Conservation (phyloP, 164 flowering plant genomes). For the Houttuynia cordata region DNA sequence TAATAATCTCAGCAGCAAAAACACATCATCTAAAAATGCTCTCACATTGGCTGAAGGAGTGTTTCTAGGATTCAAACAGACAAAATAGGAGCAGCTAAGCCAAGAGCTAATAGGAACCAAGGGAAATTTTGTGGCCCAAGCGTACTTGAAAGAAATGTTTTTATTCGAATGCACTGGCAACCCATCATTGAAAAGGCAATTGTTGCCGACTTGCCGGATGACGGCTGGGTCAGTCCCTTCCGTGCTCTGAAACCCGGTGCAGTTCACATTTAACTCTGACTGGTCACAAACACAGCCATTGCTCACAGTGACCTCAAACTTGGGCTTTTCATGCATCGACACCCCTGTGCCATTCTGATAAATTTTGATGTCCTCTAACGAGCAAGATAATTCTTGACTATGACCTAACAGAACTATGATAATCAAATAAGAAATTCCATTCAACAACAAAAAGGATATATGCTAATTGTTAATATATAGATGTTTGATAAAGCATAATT, state of each 20-base stretch:
- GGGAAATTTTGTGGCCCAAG: neutral
- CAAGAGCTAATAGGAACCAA: neutral
- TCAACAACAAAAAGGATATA: no score
- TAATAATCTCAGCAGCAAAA: no score
- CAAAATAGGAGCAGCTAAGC: neutral
- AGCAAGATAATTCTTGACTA: no score
- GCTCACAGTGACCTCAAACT: neutral
- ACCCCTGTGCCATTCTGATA: slow-evolving; percentile 1
- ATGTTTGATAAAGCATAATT: no score
- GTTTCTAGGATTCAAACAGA: no score
- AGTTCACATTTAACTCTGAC: neutral
- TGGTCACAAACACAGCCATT: slow-evolving; percentile 3
- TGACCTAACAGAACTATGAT: neutral
- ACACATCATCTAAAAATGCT: no score
- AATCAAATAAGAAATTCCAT: no score
- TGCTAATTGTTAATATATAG: no score
- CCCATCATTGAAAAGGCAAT: neutral
- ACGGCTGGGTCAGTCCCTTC: neutral
- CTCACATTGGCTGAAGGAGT: neutral
- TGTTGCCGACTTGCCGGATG: neutral
- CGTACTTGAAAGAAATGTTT: neutral
- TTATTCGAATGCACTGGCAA: neutral
- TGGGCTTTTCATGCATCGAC: neutral
- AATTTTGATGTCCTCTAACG: neutral
- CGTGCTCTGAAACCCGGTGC: neutral